Evolutionary conservation across 1,284 basidiomycete genomes (phyloP).

Genomic region (Butyriboletus appendiculatus): DNA sequence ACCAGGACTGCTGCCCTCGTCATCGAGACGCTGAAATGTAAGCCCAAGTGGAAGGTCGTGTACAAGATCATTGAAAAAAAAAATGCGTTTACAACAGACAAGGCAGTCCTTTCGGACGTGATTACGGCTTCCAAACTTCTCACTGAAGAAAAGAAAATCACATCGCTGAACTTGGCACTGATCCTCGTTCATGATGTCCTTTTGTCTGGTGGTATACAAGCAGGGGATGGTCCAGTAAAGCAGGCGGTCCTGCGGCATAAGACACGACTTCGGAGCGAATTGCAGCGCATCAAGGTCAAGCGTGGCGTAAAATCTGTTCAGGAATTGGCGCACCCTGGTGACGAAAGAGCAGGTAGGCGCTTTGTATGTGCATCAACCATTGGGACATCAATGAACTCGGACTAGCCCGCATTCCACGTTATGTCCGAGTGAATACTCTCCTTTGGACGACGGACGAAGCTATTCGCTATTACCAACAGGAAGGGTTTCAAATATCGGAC

Average conservation of each 20-base stretch:
- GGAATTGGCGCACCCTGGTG: conserved; percentile 65
- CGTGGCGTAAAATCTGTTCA: conserved; percentile 64
- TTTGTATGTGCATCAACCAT: neutral
- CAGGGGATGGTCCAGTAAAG: conserved; percentile 85
- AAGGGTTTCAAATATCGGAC: conserved; percentile 54
- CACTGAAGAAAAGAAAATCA: conserved; percentile 74
- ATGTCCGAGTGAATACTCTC: conserved; percentile 83
- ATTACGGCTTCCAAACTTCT: conserved; percentile 67
- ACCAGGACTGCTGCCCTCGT: conserved; percentile 79
- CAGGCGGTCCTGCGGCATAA: conserved; percentile 83
- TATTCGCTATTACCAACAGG: conserved; percentile 49
- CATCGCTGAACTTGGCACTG: conserved; percentile 71
- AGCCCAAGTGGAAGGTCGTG: conserved; percentile 30
- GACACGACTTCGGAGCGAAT: conserved; percentile 84
- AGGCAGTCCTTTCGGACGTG: conserved; percentile 63
- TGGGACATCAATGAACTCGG: conserved; percentile 1
- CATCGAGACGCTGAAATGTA: conserved; percentile 93
- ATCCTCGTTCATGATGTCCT: conserved; percentile 89
- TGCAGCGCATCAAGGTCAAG: conserved; percentile 83
- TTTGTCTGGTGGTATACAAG: conserved; percentile 80
- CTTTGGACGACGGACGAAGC: conserved; percentile 66
- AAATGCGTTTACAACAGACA: conserved; percentile 49
- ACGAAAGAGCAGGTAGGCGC: conserved; percentile 60
- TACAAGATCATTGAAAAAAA: conserved; percentile 6
- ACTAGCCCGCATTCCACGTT: conserved; percentile 74